Conservation (phyloP, 2,329 filamentous ascomycete species). For the Cadophora gregata region DNA sequence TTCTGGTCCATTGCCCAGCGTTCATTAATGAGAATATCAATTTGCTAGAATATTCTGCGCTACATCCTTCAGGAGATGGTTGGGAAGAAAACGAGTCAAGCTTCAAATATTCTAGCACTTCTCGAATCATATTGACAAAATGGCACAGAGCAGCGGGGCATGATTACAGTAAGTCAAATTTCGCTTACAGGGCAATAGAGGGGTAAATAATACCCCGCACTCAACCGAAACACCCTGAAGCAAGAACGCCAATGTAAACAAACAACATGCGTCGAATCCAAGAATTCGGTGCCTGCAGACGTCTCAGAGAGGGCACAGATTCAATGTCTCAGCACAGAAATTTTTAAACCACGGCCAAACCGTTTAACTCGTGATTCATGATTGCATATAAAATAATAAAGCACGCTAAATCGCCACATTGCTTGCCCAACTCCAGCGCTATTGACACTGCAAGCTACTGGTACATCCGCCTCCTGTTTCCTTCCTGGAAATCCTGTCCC, state of each 20-base stretch:
- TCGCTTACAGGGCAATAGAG: slow-evolving; percentile 1
- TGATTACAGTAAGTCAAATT: not conserved
- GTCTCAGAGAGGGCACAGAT: not conserved
- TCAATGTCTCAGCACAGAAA: too few species aligned
- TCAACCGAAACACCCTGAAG: not conserved
- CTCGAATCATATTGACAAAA: too few species aligned
- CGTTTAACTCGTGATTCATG: too few species aligned
- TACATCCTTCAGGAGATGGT: too few species aligned
- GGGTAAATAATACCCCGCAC: not conserved
- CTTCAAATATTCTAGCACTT: too few species aligned
- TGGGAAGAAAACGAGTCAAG: too few species aligned
- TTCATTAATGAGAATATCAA: too few species aligned
- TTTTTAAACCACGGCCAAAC: too few species aligned
- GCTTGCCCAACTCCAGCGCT: slow-evolving; percentile 2
- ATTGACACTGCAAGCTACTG: not conserved
- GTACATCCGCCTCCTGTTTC: not conserved
- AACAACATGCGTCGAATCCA: not conserved
- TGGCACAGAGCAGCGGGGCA: too few species aligned
- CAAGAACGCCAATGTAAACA: not conserved
- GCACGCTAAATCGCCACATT: not conserved
- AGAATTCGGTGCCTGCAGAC: not conserved
- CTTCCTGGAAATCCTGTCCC: not conserved
- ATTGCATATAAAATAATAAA: too few species aligned
- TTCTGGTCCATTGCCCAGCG: too few species aligned
- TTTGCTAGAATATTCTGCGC: too few species aligned